Conservation (phyloP, 306 rosid genomes). For the Ammopiptanthus mongolicus region DNA sequence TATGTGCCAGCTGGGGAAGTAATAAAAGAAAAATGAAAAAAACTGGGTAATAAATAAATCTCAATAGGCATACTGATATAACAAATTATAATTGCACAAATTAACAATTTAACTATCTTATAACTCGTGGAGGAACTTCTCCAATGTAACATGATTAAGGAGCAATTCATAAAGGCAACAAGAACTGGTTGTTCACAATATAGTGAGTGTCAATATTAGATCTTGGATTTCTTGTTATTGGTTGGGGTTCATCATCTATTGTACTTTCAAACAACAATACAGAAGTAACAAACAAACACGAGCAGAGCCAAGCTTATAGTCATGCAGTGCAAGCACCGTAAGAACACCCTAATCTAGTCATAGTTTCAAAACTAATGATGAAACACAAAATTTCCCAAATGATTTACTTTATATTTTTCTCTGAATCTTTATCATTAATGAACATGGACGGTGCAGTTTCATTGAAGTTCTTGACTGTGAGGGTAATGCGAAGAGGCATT, state of each 20-base stretch:
- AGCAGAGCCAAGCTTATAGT: too few relatives aligned
- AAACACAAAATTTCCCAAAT: background rate
- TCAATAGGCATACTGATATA: background rate
- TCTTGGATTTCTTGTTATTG: too few relatives aligned
- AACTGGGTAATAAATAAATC: background rate
- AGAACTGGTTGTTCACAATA: background rate
- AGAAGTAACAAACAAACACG: too few relatives aligned
- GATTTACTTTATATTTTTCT: background rate
- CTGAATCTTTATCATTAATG: background rate
- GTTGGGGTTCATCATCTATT: too few relatives aligned
- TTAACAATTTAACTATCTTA: background rate
- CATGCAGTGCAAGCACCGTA: too few relatives aligned
- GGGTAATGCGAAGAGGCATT: background rate
- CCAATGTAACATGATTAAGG: background rate
- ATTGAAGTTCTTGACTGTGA: background rate
- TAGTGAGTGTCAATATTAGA: too few relatives aligned
- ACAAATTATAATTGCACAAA: slow-evolving; percentile 15
- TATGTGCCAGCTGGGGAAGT: slow-evolving; percentile 59
- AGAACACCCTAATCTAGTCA: too few relatives aligned
- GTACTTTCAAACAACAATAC: too few relatives aligned
- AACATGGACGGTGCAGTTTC: background rate
- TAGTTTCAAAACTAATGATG: background rate
- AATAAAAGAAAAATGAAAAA: slow-evolving; percentile 11
- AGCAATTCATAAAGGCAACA: background rate
- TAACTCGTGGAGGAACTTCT: background rate